Evolutionary conservation across 441 rosid species (phyloP), one percentile per base, ranked within the genome.

Genomic region (Macaranga tanarius): DNA sequence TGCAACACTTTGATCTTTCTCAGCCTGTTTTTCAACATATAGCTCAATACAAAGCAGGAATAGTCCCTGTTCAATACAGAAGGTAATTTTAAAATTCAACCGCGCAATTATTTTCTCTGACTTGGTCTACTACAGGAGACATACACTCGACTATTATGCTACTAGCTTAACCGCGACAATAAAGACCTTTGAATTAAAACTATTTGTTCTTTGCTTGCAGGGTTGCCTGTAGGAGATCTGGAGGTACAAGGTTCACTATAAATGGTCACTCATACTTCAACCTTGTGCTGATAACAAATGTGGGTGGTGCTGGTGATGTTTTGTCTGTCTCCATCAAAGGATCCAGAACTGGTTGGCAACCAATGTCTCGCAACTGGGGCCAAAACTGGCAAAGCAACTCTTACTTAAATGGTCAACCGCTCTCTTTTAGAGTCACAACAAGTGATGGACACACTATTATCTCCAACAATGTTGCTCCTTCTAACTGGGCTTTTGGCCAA

Each of bases 261-360:
- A 83, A 81, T 40, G 87, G 87, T 1, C 85, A 81, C 73, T 73
- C 83, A 20, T 83, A 83, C 82, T 87, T 87, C 85, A 84, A 85
- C 73, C 81, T 87, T 4, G 81, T 85, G 47, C 80, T 87, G 1
- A 61, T 87, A 64, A 81, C 82, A 45, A 87, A 85, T 51, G 90
- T 87, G 19, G 88, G 82, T 16, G 90, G 90, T 15, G 79, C 87
- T n/a, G 88, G 90, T 10, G 87, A 86, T 69, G 84, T 87, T 48
- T 82, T 72, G 19, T 68, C 84, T 5, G 75, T 73, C 22, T 77
- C 83, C 31, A 23, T 83, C 51, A 81, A 79, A 76, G 86, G 88
- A 63, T 76, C 84, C 9, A 77, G 71, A 55, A 69, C 82, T 38
- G 74, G 74, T 4, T 85, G 90, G 90, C 81, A 73, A 60, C 38